Conservation (phyloP, 116 monocot species). For the Zostera marina region DNA sequence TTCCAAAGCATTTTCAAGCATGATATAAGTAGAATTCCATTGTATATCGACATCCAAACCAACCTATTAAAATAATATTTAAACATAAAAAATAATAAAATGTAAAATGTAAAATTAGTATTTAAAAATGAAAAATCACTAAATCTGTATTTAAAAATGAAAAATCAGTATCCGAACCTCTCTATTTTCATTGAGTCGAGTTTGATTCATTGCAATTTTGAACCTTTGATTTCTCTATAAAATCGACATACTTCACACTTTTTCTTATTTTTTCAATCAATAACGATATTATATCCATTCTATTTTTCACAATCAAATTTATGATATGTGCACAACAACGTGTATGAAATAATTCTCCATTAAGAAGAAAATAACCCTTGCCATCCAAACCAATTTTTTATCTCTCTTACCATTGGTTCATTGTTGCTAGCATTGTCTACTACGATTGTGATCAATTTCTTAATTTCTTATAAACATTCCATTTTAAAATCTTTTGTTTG, state of each 20-base stretch:
- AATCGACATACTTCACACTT: neutral
- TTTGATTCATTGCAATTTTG: neutral
- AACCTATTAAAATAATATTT: too few species aligned
- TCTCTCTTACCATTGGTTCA: conserved; percentile 2
- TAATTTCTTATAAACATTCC: neutral
- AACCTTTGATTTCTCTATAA: neutral
- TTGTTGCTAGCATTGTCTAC: conserved; percentile 6
- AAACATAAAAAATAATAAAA: too few species aligned
- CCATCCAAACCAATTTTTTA: neutral
- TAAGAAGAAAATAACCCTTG: neutral
- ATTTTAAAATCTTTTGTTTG: conserved; percentile 1
- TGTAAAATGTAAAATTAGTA: too few species aligned
- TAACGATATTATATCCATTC: neutral
- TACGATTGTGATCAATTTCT: neutral
- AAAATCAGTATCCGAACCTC: too few species aligned
- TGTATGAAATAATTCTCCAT: neutral
- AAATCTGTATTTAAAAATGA: too few species aligned
- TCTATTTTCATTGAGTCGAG: too few species aligned
- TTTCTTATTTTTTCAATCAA: neutral
- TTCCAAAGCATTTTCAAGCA: conserved; percentile 1
- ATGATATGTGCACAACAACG: too few species aligned
- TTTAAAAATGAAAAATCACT: too few species aligned
- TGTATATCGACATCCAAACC: neutral
- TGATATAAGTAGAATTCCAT: neutral
- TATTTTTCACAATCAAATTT: too few species aligned